Percentiles rank a stretch among this genome's conserved stretches.
phyloP scores from a whole-genome alignment of 108 stramenopile species.

The Fragilariopsis cylindrus region DNA sequence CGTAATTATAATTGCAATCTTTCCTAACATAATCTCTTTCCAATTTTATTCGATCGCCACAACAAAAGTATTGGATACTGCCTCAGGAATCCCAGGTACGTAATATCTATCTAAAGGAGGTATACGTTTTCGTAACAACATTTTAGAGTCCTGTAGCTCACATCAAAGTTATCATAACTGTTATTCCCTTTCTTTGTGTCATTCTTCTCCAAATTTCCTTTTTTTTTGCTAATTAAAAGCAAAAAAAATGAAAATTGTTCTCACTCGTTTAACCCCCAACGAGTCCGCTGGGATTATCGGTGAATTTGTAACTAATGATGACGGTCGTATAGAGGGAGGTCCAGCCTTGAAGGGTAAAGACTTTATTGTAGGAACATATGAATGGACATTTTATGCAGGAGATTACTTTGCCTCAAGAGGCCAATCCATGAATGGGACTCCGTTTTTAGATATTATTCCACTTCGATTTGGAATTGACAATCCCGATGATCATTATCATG shows the following conservation, averaged over 20 bases:
- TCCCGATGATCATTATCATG: constrained; percentile 92
- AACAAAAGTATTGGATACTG: constrained; percentile 73
- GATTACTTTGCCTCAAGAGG: constrained; percentile 86
- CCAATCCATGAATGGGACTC: constrained; percentile 60
- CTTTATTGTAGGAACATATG: constrained; percentile 76
- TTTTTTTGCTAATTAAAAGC: constrained; percentile 36
- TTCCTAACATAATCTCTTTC: too few species aligned
- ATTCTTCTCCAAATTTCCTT: neutral
- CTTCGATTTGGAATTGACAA: constrained; percentile 90
- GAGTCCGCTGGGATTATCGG: constrained; percentile 52
- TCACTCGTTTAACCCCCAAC: constrained; percentile 52
- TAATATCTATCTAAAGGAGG: neutral
- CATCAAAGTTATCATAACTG: neutral
- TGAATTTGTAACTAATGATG: constrained; percentile 76
- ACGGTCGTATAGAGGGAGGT: constrained; percentile 77
- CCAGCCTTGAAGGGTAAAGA: constrained; percentile 67
- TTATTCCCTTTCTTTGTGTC: neutral
- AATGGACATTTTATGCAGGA: constrained; percentile 81
- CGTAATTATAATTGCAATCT: too few species aligned
- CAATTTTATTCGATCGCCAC: neutral
- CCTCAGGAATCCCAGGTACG: constrained; percentile 73
- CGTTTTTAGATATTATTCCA: constrained; percentile 84
- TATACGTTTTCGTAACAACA: neutral
- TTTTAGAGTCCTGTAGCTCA: neutral
- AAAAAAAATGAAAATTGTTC: constrained; percentile 71